Evolutionary conservation across 2,329 filamentous ascomycete genomes (phyloP).

Genomic region (Xylaria sp.): DNA sequence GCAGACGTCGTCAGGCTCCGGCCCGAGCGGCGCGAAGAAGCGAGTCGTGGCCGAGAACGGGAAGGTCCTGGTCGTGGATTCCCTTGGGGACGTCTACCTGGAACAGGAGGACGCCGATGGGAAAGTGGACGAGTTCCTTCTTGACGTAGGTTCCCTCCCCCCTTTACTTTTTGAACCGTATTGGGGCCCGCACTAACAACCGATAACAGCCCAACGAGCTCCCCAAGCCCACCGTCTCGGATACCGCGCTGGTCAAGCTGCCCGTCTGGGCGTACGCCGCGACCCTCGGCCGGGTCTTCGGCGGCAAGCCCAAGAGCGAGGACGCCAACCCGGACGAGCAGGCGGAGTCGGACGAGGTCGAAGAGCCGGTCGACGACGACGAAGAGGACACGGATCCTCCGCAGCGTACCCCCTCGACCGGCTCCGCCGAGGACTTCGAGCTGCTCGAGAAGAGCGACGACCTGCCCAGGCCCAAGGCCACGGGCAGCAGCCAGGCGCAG

Average conservation of each 20-base stretch:
- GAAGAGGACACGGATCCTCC: constrained; percentile 50
- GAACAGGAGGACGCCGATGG: constrained; percentile 91
- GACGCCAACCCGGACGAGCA: constrained; percentile 39
- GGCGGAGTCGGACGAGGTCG: constrained; percentile 42
- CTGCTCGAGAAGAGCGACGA: constrained; percentile 64
- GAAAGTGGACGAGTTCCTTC: constrained; percentile 76
- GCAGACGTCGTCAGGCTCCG: constrained; percentile 50
- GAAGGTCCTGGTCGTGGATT: constrained; percentile 91
- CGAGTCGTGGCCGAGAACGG: constrained; percentile 92
- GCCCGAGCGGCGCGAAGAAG: constrained; percentile 78
- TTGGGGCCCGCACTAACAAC: constrained; percentile 15
- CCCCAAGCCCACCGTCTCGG: constrained; percentile 70
- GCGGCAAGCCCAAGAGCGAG: constrained; percentile 34
- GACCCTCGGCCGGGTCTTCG: constrained; percentile 54
- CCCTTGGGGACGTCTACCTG: constrained; percentile 89
- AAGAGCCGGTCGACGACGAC: constrained; percentile 44
- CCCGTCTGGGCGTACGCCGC: constrained; percentile 72
- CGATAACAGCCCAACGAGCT: constrained; percentile 78
- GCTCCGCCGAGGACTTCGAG: constrained; percentile 65
- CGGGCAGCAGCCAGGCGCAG: constrained; percentile 48
- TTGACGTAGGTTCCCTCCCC: constrained; percentile 72
- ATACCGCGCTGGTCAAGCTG: constrained; percentile 81
- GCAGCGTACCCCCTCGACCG: constrained; percentile 57
- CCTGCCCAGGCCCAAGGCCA: constrained; percentile 54
- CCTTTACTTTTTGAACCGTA: constrained; percentile 16